phyloP scores from a whole-genome alignment of 495 filamentous ascomycete species.

The Cairneyella variabilis region DNA sequence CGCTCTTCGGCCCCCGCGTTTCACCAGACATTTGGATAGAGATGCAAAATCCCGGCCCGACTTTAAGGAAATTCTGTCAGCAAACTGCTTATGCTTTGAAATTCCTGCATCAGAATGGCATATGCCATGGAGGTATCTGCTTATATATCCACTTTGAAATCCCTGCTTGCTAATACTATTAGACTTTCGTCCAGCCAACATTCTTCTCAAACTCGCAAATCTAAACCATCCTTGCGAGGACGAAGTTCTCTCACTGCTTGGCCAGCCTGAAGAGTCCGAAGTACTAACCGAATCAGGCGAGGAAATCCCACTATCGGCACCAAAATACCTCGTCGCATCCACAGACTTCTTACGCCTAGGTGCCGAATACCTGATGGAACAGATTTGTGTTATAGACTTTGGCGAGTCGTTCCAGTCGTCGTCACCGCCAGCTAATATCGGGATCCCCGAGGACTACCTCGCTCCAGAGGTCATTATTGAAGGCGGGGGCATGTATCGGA shows the following conservation, averaged over 20 bases:
- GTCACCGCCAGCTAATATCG: slow-evolving; percentile 18
- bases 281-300: slow-evolving; percentile 16
- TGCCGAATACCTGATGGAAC: slow-evolving; percentile 15
- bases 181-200: slow-evolving; percentile 32
- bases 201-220: slow-evolving; percentile 22
- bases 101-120: slow-evolving; percentile 27
- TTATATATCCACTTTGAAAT: background rate
- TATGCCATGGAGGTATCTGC: slow-evolving; percentile 31
- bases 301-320: slow-evolving; percentile 18
- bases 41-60: slow-evolving; percentile 3
- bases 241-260: slow-evolving; percentile 22
- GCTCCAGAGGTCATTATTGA: slow-evolving; percentile 30
- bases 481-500: background rate
- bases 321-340: slow-evolving; percentile 27
- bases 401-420: slow-evolving; percentile 28
- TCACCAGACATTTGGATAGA: slow-evolving; percentile 15
- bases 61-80: slow-evolving; percentile 18
- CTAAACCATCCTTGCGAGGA: slow-evolving; percentile 23
- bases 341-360: slow-evolving; percentile 5
- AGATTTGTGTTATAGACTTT: slow-evolving; percentile 30
- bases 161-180: background rate
- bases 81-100: slow-evolving; percentile 26
- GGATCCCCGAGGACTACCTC: slow-evolving; percentile 28
- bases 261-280: slow-evolving; percentile 17
- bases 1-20: slow-evolving; percentile 29